Base-by-base conservation (phyloP, 768 basidiomycete genomes). In the Amanita subjunquillea region DNA sequence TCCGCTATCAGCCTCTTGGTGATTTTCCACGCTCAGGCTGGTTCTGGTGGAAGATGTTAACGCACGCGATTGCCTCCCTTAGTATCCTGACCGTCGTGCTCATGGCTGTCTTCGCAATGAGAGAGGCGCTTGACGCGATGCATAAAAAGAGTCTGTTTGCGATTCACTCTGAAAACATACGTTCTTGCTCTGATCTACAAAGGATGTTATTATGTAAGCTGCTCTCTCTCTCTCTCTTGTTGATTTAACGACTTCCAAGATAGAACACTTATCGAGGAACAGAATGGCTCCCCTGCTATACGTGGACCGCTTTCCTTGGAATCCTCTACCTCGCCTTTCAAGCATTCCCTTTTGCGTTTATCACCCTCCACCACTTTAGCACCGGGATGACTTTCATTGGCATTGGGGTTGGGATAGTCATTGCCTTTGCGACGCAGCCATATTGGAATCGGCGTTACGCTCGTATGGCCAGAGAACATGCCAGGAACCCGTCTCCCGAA, bases 271-370 rank as follows among this genome's bases (percentile, higher is more conserved):
- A 4, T 39, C 78, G 0, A 76, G 71, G 46, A 86, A 93, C 57
- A 72, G 76, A n/a, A 91, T 91, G 87, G 83, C 84, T 0, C 70
- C 90, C 3, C 65, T 84, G 4, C 70, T 91, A 88, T 62, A 63
- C 76, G 12, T 91, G 88, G 69, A 82, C 78, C 0, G 68, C 78
- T n/a, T 67, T 79, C 13, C 79, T 84, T 48, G 77, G 78, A 1
- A 78, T 75, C 17, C 67, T 86, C 0, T 86, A 86, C 62, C 72
- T 82, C 12, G 74, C 79, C 45, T 84, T 86, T 61, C 76, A 81
- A 52, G 80, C 78, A 58, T 80, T 66, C 72, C 85, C 56, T 38
- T 71, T 63, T 68, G 86, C 70, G 64, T 80, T 81, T 56, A 64
- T 71, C 51, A 55, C 66, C 4, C 68, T 68, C 1, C 74, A 77